A percentile compares a stretch with the other conserved stretches of the same genome.
These are phyloP conservation scores for Pseudopithomyces maydicus DNA, from an alignment of 2,329 filamentous ascomycete species.

Conservation along the genomic window DNA sequence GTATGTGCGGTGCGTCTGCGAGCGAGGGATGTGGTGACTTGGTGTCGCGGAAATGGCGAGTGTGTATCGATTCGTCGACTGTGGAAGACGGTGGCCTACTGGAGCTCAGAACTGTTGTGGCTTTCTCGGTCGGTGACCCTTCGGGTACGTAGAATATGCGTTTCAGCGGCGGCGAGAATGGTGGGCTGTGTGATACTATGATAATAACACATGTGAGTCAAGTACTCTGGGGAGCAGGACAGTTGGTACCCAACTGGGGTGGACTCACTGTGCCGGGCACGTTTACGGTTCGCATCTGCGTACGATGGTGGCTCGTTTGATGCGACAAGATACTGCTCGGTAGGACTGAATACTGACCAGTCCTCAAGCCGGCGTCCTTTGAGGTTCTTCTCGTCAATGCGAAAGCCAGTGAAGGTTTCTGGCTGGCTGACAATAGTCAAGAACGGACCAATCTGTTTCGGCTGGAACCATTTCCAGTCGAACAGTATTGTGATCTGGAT, in stretches of 20 bases:
- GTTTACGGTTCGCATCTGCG: conserved; percentile 12
- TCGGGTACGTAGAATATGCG: conserved; percentile 8
- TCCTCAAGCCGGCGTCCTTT: conserved; percentile 6
- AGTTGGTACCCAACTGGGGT: neutral
- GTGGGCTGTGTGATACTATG: conserved; percentile 9
- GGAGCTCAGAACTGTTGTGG: conserved; percentile 11
- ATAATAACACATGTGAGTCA: too few species aligned
- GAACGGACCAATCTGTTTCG: conserved; percentile 9
- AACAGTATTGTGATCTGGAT: conserved; percentile 17
- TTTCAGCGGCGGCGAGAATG: conserved; percentile 14
- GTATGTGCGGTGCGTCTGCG: neutral
- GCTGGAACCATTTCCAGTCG: conserved; percentile 23
- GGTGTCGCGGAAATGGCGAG: neutral
- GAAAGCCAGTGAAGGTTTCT: conserved; percentile 14
- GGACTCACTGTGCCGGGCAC: conserved; percentile 16
- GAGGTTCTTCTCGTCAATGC: conserved; percentile 7
- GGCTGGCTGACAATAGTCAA: conserved; percentile 13
- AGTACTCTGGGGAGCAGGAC: neutral
- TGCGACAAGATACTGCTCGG: conserved; percentile 7
- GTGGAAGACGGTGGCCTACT: neutral
- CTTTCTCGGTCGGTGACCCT: conserved; percentile 15
- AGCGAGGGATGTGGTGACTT: neutral
- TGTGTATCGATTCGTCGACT: neutral
- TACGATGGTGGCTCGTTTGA: conserved; percentile 16
- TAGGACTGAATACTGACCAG: conserved; percentile 12